These are phyloP conservation scores for Pythium periplocum DNA, from an alignment of 352 stramenopile genomes.

Conservation along the genomic window DNA sequence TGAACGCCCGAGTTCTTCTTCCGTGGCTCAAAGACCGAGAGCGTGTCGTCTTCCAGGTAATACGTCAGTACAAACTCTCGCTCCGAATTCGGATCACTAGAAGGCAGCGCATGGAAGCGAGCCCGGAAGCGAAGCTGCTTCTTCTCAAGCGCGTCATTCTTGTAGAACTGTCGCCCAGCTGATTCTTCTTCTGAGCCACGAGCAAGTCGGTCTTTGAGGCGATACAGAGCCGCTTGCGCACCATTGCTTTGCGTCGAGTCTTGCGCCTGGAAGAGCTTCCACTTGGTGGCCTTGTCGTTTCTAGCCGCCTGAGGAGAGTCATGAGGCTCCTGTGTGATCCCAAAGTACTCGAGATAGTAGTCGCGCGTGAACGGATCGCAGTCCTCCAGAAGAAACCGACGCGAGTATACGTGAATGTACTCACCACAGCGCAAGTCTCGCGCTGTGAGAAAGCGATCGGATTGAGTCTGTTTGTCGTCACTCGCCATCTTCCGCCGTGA, in stretches of 20 bases:
- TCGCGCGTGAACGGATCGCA: slow-evolving; percentile 89
- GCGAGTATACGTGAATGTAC: slow-evolving; percentile 78
- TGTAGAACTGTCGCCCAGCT: slow-evolving; percentile 21
- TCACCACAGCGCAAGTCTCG: slow-evolving; percentile 82
- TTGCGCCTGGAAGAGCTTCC: slow-evolving; percentile 46
- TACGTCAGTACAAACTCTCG: slow-evolving; percentile 77
- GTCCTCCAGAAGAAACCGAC: slow-evolving; percentile 84
- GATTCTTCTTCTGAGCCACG: background rate
- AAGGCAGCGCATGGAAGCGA: slow-evolving; percentile 36
- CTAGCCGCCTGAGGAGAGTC: slow-evolving; percentile 13
- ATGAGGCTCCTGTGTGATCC: slow-evolving; percentile 73
- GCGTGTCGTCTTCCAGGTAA: slow-evolving; percentile 75
- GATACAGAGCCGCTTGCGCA: background rate
- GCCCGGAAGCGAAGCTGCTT: slow-evolving; percentile 76
- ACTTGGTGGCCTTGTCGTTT: slow-evolving; percentile 27
- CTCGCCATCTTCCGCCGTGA: slow-evolving; percentile 61
- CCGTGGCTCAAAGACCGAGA: slow-evolving; percentile 68
- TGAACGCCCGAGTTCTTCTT: slow-evolving; percentile 61
- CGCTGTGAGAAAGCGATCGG: slow-evolving; percentile 40
- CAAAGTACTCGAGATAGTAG: slow-evolving; percentile 83
- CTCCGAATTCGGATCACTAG: slow-evolving; percentile 31
- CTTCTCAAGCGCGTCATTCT: slow-evolving; percentile 40
- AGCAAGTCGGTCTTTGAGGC: background rate
- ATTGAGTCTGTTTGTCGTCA: slow-evolving; percentile 19
- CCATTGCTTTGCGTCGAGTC: background rate